Base-by-base conservation (phyloP, 306 rosid species). In the Trichosanthes truncata region DNA sequence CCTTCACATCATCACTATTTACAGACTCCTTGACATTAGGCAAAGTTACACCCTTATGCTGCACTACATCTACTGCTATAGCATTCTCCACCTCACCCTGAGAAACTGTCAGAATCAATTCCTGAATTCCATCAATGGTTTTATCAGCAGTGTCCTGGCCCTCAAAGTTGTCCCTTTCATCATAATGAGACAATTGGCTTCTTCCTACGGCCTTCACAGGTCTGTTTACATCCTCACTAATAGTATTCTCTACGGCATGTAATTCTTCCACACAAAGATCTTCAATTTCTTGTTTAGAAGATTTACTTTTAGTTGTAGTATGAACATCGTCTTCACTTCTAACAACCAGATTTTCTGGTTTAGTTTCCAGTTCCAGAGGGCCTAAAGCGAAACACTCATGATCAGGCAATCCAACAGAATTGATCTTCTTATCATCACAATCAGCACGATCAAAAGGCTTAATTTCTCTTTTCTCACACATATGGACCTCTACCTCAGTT, bases 391-490 rank as follows among this genome's bases (percentile, higher is more conserved):
- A 77, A 84, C 76, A 79, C 60, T 80, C 85, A 68, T 80, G 81
- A 33, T 75, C 80, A 38, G 74, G 69, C 45, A 66, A 77, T 46
- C 78, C 96, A 77, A 53, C 77, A 76, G 80, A 80, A 78, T 82
- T 87, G 56, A 63, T 45, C 76, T 51, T 85, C 79, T 81, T 81
- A 69, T 82, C 88, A 78, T 83, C 87, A 78, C 56, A 77, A 78
- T 65, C 83, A 81, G 75, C 68, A 43, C 33, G 65, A 78, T 81
- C 86, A 46, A 46, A 78, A 59, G 21, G 77, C 57, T 89, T 91
- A 62, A 83, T 86, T 82, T 86, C 90, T 82, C 88, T 86, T 87
- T 87, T 88, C 86, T 83, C 94, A 77, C 87, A 80, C 56, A 80
- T 74, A 25, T 80, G 56, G 73, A 82, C 92, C 29, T 85, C 88